phyloP scores from a whole-genome alignment of 148 eudicot species.

The Linanthus parryae region DNA sequence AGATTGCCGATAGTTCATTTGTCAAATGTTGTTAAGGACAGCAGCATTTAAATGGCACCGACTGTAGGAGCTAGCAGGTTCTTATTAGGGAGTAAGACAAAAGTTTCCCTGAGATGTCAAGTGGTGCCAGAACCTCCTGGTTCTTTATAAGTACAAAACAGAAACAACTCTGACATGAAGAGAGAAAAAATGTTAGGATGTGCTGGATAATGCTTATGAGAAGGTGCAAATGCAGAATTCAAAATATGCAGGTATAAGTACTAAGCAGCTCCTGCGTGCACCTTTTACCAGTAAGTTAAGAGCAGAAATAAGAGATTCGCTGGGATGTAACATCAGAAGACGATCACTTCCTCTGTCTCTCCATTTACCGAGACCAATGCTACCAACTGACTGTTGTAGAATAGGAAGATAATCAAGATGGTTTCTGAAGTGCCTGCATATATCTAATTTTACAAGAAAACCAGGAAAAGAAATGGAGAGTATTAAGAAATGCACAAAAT shows the following conservation, averaged over 20 bases:
- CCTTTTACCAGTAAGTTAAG: constrained; percentile 29
- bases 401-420: constrained; percentile 26
- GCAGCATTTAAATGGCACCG: too few species aligned
- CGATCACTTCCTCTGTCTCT: constrained; percentile 16
- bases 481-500: neutral
- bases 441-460: constrained; percentile 18
- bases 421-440: constrained; percentile 26
- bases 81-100: too few species aligned
- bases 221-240: neutral
- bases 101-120: too few species aligned
- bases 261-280: neutral
- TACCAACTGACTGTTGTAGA: constrained; percentile 32
- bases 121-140: too few species aligned
- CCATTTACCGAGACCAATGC: constrained; percentile 38
- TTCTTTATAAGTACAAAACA: too few species aligned
- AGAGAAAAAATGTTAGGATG: too few species aligned
- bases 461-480: neutral
- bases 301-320: constrained; percentile 31
- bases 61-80: too few species aligned
- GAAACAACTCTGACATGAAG: neutral
- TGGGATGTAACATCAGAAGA: constrained; percentile 21
- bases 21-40: too few species aligned
- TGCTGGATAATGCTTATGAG: neutral
- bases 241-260: neutral
- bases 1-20: too few species aligned